phyloP scores from a whole-genome alignment of 2,329 filamentous ascomycete species.

The Arachnomyces sp. region DNA sequence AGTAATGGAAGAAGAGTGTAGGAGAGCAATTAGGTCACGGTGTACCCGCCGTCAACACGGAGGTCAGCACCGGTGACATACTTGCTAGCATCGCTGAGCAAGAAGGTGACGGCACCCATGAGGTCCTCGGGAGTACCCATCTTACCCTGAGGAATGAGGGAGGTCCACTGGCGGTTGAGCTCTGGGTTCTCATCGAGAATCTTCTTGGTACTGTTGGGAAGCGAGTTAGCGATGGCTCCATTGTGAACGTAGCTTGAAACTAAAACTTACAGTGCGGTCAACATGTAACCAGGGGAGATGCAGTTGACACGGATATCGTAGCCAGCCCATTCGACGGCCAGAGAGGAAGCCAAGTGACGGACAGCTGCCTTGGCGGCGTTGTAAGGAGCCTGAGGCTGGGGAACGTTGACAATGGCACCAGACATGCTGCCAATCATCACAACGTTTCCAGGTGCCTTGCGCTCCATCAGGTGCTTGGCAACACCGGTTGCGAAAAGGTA shows the following conservation, averaged over 20 bases:
- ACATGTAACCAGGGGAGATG: slow-evolving; percentile 93
- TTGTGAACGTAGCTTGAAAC: slow-evolving; percentile 9
- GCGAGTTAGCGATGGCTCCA: slow-evolving; percentile 1
- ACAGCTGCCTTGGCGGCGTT: slow-evolving; percentile 91
- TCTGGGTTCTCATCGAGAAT: slow-evolving; percentile 91
- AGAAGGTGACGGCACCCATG: slow-evolving; percentile 84
- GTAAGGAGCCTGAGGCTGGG: slow-evolving; percentile 87
- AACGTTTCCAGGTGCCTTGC: slow-evolving; percentile 71
- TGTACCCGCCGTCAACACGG: slow-evolving; percentile 81
- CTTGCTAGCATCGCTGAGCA: slow-evolving; percentile 67
- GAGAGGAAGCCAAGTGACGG: slow-evolving; percentile 72
- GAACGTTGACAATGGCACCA: slow-evolving; percentile 86
- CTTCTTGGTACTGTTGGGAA: slow-evolving; percentile 64
- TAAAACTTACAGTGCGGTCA: slow-evolving; percentile 70
- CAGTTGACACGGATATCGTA: slow-evolving; percentile 87
- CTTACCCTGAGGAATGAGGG: slow-evolving; percentile 82
- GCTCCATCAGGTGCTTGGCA: slow-evolving; percentile 79
- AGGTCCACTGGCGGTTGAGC: slow-evolving; percentile 82
- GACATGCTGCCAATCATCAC: slow-evolving; percentile 96
- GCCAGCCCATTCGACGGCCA: slow-evolving; percentile 90
- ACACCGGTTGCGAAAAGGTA: slow-evolving; percentile 80
- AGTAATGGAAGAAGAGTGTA: slow-evolving; percentile 4
- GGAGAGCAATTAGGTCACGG: slow-evolving; percentile 52
- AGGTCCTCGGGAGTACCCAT: slow-evolving; percentile 89
- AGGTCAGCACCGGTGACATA: slow-evolving; percentile 71